Evolutionary conservation across 2,329 filamentous ascomycete genomes (phyloP), one percentile per base, ranked within the genome.

Genomic region (Clonostachys rosea): DNA sequence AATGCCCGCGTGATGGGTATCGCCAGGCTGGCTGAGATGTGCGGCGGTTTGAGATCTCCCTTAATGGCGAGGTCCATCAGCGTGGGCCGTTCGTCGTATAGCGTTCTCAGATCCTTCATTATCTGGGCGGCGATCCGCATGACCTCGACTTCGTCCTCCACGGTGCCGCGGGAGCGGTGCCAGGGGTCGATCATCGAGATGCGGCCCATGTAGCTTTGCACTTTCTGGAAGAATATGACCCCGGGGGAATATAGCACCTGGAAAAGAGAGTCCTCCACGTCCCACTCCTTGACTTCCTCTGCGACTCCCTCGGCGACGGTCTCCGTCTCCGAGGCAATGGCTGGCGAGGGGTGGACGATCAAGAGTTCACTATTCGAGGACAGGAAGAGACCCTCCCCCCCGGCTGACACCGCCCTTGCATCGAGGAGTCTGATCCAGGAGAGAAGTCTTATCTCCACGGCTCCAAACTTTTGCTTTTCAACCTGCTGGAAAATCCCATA

Each of bases 91-190:
- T 72, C 64, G 3, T 72, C 69, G 53, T 77, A 77, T 2, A 82
- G 58, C 2, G 65, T 60, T 17, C 72, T 66, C 6, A 81, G 60
- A 53, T 81, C 76, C 14, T 65, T 64, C 3, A 69, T 64, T 42
- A 81, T 81, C 44, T 68, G 61, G 3, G 73, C 67, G 2, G 71
- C 77, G 42, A 76, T 67, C 30, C 70, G 69, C 75, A 80, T 80
- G 2, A 80, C 76, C 47, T 81, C 76, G 2, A 73, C 79, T 59
- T 81, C 76, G 54, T 81, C 77, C 44, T 78, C 69, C 10, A 81
- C 76, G 0, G 76, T 81, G 5, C 76, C 76, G 8, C 77, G 69
- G 18, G 69, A 70, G 11, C 77, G 70, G 56, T 81, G 76, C 74
- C 75, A 80, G 1, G 70, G 76, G 47, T 80, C 76, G 46, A 81